A percentile compares a stretch with the other conserved stretches of the same genome.
Evolutionary conservation across 2,329 filamentous ascomycete genomes (phyloP).

Genomic region (Diaporthe ampelina): DNA sequence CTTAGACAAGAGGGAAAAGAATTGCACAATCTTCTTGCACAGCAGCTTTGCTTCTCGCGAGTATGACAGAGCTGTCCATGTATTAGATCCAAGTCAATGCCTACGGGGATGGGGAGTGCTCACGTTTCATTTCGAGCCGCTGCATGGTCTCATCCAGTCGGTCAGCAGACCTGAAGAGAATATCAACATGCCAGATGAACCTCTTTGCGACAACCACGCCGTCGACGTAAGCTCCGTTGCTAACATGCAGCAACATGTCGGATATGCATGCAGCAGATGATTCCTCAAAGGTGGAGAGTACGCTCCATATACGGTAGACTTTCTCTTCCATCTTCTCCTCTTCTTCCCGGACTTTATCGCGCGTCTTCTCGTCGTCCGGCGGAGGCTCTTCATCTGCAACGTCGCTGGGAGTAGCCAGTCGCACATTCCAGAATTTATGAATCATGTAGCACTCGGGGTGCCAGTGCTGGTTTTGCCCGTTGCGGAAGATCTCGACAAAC

Average conservation of each 20-base stretch:
- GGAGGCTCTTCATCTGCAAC: constrained; percentile 56
- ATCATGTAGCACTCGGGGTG: constrained; percentile 99
- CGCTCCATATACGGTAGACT: constrained; percentile 98
- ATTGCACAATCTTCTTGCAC: constrained; percentile 99
- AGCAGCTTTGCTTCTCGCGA: constrained; percentile 96
- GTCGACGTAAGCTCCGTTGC: constrained; percentile 96
- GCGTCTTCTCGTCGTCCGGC: constrained; percentile 71
- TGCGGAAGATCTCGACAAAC: constrained; percentile 98
- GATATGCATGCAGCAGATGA: constrained; percentile 98
- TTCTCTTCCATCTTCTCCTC: constrained; percentile 98
- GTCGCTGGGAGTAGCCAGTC: constrained; percentile 76
- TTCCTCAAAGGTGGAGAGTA: constrained; percentile 96
- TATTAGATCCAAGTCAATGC: constrained; percentile 45
- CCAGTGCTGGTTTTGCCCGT: constrained; percentile 99
- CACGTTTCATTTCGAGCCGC: constrained; percentile 81
- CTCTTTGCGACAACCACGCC: constrained; percentile 94
- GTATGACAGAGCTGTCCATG: constrained; percentile 81
- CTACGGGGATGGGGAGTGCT: constrained; percentile 46
- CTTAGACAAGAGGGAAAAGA: constrained; percentile 95
- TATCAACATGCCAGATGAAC: constrained; percentile 96
- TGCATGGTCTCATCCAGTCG: constrained; percentile 82
- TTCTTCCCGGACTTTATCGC: constrained; percentile 82
- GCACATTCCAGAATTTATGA: constrained; percentile 99
- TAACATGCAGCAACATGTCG: constrained; percentile 98
- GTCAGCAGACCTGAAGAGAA: constrained; percentile 91